Evolutionary conservation across 1,284 basidiomycete species (phyloP), one percentile per base, ranked within the genome.

Genomic region (Pyrrhoderma noxium): DNA sequence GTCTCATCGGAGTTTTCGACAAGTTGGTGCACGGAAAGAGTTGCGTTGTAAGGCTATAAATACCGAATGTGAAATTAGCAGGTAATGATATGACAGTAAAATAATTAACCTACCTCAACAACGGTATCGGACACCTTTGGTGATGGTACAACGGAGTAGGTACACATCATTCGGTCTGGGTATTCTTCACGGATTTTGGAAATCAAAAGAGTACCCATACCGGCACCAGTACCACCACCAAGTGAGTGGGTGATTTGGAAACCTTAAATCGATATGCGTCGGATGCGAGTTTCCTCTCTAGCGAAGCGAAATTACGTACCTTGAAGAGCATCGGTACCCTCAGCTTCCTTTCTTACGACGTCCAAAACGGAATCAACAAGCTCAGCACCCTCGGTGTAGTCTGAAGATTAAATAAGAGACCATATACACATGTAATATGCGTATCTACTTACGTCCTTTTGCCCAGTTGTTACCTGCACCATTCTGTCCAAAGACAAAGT

Each of bases 391-490:
- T 93, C 90, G 9, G 90, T 92, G 64, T 92, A 93, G 67, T 82
- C 85, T 88, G 43, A 44, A 35, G 47, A 41, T 42, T 2, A 51
- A 39, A 42, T 9, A 14, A 22, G 25, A 7, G 14, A 19, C 7
- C 14, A 14, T 16, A 21, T n/a, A n/a, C 16, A 38, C 14, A 11
- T 27, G 13, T 9, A 8, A 3, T 3, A 25, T 11, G 22, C n/a
- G 16, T 19, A n/a, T 94, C 42, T 8, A 78, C 85, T 67, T 60
- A 88, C 85, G 86, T 73, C 86, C 87, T 72, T 93, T 93, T 35
- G 90, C 89, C 85, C 89, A 94, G 63, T 94, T 95, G 66, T 95
- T 96, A 27, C 91, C 92, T 13, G 93, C 93, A 55, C 94, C 89
- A 44, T 72, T 72, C 31, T 80, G 72, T 1, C 81, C 78, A 49